Evolutionary conservation across 768 basidiomycete genomes (phyloP).

Genomic region (Chiua virens): DNA sequence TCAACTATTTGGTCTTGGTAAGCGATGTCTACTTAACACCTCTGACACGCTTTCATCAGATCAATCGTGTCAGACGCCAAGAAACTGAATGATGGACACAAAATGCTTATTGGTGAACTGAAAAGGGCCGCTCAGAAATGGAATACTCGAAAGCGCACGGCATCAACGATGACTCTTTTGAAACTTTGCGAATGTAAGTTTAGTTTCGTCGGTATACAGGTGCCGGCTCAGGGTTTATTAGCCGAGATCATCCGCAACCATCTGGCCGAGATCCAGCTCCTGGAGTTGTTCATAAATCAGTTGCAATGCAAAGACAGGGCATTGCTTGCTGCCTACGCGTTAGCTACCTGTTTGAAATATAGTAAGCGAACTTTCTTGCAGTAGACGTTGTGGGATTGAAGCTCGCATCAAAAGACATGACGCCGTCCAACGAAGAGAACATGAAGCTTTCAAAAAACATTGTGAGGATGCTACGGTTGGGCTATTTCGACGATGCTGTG

Average conservation of each 20-base stretch:
- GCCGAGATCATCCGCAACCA: background rate
- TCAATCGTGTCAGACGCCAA: constrained; percentile 2
- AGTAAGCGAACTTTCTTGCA: background rate
- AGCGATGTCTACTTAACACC: background rate
- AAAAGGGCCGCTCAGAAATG: background rate
- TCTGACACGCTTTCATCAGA: background rate
- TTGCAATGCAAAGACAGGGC: constrained; percentile 9
- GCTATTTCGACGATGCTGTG: constrained; percentile 26
- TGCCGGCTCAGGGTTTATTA: background rate
- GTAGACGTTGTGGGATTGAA: background rate
- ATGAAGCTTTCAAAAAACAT: constrained; percentile 12
- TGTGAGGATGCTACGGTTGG: constrained; percentile 18
- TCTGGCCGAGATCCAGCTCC: constrained; percentile 3
- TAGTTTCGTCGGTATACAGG: background rate
- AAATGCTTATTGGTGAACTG: constrained; percentile 12
- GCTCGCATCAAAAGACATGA: constrained; percentile 12
- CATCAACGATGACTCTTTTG: constrained; percentile 22
- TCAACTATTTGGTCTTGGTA: constrained; percentile 20
- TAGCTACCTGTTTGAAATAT: constrained; percentile 14
- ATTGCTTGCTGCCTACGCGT: constrained; percentile 20
- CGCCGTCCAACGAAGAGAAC: background rate
- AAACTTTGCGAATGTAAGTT: constrained; percentile 14
- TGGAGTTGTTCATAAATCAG: constrained; percentile 14
- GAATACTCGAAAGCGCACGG: constrained; percentile 18
- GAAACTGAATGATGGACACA: background rate